These are phyloP conservation scores for Cnidoscolus chayamansa DNA, from an alignment of 441 rosid species.

Conservation along the genomic window DNA sequence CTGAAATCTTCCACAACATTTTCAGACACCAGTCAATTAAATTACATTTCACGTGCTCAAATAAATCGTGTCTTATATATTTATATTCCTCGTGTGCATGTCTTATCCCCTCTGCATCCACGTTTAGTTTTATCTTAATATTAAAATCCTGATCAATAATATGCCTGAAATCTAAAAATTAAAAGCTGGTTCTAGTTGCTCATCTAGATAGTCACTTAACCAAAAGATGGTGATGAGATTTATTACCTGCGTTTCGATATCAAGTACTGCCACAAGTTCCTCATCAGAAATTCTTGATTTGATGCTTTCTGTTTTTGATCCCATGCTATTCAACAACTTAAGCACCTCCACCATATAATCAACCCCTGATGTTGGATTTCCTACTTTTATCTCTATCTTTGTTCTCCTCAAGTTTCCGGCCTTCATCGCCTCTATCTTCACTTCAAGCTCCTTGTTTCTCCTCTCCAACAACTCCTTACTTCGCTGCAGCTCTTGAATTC, in stretches of 20 bases:
- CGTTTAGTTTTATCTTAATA: not conserved
- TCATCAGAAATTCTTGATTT: slow-evolving; percentile 36
- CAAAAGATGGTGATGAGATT: no score
- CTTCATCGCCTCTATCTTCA: not conserved
- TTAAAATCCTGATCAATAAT: not conserved
- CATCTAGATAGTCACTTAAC: no score
- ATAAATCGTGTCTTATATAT: no score
- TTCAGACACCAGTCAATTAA: no score
- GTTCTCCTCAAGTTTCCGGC: slow-evolving; percentile 13
- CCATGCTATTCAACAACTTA: slow-evolving; percentile 36
- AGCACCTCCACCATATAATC: slow-evolving; percentile 54
- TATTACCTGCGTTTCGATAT: slow-evolving; percentile 36
- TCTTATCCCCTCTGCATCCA: not conserved
- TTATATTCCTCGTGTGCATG: not conserved
- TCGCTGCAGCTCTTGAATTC: slow-evolving; percentile 36
- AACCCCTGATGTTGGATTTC: slow-evolving; percentile 42
- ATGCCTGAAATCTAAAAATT: no score
- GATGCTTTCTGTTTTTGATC: slow-evolving; percentile 29
- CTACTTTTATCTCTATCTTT: slow-evolving; percentile 32
- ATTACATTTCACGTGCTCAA: no score
- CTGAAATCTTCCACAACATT: slow-evolving; percentile 36
- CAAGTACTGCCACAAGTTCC: slow-evolving; percentile 34
- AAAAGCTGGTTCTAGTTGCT: no score
- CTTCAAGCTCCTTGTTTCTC: slow-evolving; percentile 28
- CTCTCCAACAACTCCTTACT: slow-evolving; percentile 38